These are phyloP conservation scores for Pluteus cervinus DNA, from an alignment of 768 basidiomycete species.

Conservation along the genomic window DNA sequence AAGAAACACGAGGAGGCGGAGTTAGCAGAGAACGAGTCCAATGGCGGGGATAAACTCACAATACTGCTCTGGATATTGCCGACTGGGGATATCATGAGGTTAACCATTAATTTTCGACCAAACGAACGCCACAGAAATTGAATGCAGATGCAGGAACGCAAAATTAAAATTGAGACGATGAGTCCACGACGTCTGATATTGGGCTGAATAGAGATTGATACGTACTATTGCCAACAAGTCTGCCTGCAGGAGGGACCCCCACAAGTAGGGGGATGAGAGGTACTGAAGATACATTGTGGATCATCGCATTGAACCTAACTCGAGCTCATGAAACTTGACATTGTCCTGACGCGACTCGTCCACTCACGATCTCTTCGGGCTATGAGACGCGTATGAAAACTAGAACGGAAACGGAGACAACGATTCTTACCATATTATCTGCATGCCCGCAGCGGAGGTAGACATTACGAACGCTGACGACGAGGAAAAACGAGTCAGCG, in stretches of 20 bases:
- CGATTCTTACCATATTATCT: conserved; percentile 30
- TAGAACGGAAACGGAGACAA: background rate
- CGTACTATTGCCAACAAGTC: conserved; percentile 21
- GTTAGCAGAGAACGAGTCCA: background rate
- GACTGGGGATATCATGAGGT: conserved; percentile 10
- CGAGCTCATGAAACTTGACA: conserved; percentile 7
- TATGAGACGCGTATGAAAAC: conserved; percentile 5
- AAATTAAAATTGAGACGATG: background rate
- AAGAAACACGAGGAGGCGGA: background rate
- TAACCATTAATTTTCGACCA: background rate
- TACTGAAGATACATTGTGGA: conserved; percentile 47
- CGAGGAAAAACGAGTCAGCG: conserved; percentile 2
- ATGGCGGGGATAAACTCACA: conserved; percentile 12
- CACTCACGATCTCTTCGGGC: conserved; percentile 24
- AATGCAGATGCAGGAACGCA: background rate
- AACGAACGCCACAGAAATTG: background rate
- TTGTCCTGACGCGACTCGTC: conserved; percentile 6
- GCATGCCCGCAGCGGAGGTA: conserved; percentile 45
- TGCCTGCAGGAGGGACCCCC: conserved; percentile 33
- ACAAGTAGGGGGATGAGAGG: conserved; percentile 40
- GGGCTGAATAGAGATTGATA: conserved; percentile 5
- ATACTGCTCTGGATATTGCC: conserved; percentile 18
- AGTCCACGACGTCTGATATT: background rate
- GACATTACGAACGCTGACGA: conserved; percentile 38
- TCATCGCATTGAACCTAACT: conserved; percentile 41